A percentile compares a stretch with the other conserved stretches of the same genome.
Conservation (phyloP, 805 yeast species). For the Candida nanaspora region DNA sequence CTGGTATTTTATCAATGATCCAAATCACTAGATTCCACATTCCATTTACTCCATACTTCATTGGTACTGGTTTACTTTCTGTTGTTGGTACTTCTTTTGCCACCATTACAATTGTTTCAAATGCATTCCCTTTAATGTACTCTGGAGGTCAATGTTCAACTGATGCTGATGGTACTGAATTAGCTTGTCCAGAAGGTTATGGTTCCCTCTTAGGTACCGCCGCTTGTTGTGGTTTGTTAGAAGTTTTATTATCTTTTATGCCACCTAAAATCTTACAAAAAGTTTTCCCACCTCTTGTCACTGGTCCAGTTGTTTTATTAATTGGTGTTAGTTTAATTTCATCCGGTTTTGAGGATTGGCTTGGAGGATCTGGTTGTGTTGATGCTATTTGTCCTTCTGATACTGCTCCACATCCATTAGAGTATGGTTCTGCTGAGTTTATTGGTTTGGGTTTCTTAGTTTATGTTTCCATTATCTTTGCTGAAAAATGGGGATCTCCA, state of each 20-base stretch:
- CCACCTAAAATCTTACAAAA: slow-evolving; percentile 68
- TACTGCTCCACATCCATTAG: slow-evolving; percentile 44
- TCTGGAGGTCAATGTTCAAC: slow-evolving; percentile 56
- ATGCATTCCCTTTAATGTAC: slow-evolving; percentile 80
- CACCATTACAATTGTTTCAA: slow-evolving; percentile 71
- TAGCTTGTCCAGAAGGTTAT: slow-evolving; percentile 86
- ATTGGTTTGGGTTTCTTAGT: slow-evolving; percentile 86
- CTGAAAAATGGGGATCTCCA: slow-evolving; percentile 89
- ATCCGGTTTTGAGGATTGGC: slow-evolving; percentile 78
- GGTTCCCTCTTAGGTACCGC: slow-evolving; percentile 84
- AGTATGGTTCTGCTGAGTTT: slow-evolving; percentile 83
- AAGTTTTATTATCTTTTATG: slow-evolving; percentile 64
- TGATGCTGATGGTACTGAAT: slow-evolving; percentile 53
- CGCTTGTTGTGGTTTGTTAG: slow-evolving; percentile 68
- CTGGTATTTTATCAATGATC: slow-evolving; percentile 62
- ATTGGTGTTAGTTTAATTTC: slow-evolving; percentile 68
- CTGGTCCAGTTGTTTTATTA: slow-evolving; percentile 86
- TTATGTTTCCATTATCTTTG: slow-evolving; percentile 60
- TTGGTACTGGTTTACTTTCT: slow-evolving; percentile 85
- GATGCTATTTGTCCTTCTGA: slow-evolving; percentile 37
- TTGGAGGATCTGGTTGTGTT: slow-evolving; percentile 71
- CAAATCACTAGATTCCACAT: slow-evolving; percentile 81
- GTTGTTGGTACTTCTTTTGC: slow-evolving; percentile 92
- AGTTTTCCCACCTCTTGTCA: slow-evolving; percentile 82
- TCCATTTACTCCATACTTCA: slow-evolving; percentile 61